Conservation (phyloP, 352 stramenopile genomes). For the Globisporangium spinosum region DNA sequence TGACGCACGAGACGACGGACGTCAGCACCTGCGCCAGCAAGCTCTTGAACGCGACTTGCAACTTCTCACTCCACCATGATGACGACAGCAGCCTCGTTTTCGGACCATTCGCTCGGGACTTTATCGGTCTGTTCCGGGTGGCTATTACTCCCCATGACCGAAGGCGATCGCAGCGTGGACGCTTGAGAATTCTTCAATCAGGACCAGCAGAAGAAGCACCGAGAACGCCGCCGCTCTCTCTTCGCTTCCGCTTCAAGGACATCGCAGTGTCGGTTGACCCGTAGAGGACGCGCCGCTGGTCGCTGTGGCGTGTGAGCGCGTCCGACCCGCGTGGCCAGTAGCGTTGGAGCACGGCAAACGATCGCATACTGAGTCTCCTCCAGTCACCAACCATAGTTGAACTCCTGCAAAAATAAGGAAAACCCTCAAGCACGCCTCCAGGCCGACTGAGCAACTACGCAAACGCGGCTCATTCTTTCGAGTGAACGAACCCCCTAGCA, state of each 20-base stretch:
- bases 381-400: too few relatives aligned
- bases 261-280: neutral
- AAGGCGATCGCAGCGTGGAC: neutral
- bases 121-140: neutral
- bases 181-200: neutral
- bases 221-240: neutral
- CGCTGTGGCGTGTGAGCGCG: neutral
- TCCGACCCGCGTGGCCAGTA: neutral
- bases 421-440: too few relatives aligned
- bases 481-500: neutral
- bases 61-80: neutral
- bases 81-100: neutral
- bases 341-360: neutral
- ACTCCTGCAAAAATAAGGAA: too few relatives aligned
- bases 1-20: conserved; percentile 4
- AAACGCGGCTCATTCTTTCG: too few relatives aligned
- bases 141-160: neutral
- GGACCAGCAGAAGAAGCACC: neutral
- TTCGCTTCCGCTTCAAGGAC: neutral
- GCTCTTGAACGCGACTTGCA: neutral
- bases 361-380: too few relatives aligned
- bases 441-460: too few relatives aligned
- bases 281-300: neutral
- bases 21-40: conserved; percentile 2
- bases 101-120: neutral